phyloP scores from a whole-genome alignment of 805 yeast species.

The Candida fluviatilis region DNA sequence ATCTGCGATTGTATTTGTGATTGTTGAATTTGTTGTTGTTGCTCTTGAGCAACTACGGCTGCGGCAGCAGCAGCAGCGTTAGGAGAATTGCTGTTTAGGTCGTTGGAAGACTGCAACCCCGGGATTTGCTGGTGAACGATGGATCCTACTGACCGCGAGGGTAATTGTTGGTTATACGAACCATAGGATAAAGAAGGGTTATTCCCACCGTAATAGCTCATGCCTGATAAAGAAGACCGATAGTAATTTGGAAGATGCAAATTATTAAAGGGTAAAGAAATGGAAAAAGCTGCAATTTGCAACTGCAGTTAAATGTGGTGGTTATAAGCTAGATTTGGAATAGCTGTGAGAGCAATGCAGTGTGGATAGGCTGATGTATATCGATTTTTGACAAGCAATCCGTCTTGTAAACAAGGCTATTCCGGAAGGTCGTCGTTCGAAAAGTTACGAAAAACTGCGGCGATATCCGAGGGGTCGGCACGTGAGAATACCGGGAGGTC shows the following conservation, averaged over 20 bases:
- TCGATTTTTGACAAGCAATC: neutral
- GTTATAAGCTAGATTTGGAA: neutral
- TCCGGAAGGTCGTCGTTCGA: neutral
- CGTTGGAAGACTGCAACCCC: conserved; percentile 2
- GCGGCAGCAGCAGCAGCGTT: conserved; percentile 3
- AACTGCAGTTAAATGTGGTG: neutral
- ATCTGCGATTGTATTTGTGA: neutral
- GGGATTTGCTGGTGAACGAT: conserved; percentile 3
- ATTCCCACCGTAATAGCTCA: conserved; percentile 3
- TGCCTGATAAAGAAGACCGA: neutral
- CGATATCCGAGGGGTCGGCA: neutral
- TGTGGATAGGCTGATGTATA: neutral
- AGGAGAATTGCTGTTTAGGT: neutral
- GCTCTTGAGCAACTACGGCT: conserved; percentile 2
- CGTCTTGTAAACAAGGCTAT: neutral
- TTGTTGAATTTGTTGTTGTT: conserved; percentile 7
- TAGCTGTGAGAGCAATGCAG: neutral
- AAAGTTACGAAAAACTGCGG: neutral
- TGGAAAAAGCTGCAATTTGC: neutral
- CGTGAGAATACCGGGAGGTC: too few relatives aligned
- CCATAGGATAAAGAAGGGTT: conserved; percentile 3
- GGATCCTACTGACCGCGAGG: conserved; percentile 1
- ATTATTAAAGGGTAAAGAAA: neutral
- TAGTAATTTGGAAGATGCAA: too few relatives aligned
- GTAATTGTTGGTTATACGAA: conserved; percentile 4